These are phyloP conservation scores for Prototheca cutis DNA, from an alignment of 163 green algal species.

Conservation along the genomic window DNA sequence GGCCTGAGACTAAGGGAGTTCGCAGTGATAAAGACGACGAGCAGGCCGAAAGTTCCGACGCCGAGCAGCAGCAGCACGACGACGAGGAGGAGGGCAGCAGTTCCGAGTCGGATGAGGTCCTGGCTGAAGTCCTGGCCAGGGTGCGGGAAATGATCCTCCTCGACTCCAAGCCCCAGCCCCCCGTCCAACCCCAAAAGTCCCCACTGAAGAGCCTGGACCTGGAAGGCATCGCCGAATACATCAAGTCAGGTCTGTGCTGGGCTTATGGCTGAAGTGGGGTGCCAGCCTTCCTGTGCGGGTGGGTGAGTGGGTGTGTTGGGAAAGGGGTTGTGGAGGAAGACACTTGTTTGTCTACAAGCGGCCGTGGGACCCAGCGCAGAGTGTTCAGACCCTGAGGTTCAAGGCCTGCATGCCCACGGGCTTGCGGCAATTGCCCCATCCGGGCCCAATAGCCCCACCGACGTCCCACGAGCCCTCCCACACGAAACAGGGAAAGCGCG, in stretches of 20 bases:
- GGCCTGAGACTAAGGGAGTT: no score
- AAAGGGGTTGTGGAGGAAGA: not conserved
- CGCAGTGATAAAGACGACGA: no score
- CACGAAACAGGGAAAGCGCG: not conserved
- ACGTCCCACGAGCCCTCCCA: not conserved
- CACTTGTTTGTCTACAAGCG: no score
- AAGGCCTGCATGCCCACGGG: not conserved
- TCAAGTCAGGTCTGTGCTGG: not conserved
- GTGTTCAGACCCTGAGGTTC: no score
- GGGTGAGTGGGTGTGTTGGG: not conserved
- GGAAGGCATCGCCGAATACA: not conserved
- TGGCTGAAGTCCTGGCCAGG: not conserved
- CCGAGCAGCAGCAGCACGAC: no score
- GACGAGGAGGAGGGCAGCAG: no score
- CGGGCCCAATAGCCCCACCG: not conserved
- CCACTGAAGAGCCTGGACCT: not conserved
- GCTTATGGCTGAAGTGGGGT: not conserved
- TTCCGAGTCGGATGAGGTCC: conserved; percentile 1
- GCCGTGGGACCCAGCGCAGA: no score
- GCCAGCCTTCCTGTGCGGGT: not conserved
- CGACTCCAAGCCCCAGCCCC: not conserved
- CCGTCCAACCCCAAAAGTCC: not conserved
- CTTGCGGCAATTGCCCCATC: not conserved
- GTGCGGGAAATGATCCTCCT: not conserved
- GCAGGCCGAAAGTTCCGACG: no score